phyloP scores from a whole-genome alignment of 2,329 filamentous ascomycete genomes.

The Aspergillus sp. region DNA sequence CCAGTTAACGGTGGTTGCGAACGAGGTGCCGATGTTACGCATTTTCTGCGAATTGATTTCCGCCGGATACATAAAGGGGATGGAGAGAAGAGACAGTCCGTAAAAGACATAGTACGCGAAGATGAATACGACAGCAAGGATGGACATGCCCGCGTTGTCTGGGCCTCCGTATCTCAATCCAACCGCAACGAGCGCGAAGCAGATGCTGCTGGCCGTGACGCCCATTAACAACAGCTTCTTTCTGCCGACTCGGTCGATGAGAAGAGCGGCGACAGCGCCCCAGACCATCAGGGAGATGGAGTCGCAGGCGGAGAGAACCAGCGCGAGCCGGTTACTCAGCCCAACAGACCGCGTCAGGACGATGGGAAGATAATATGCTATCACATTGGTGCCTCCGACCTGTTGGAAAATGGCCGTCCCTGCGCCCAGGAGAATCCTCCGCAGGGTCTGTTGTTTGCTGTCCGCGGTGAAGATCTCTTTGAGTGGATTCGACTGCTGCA shows the following conservation, averaged over 20 bases:
- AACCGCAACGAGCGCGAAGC: slow-evolving; percentile 41
- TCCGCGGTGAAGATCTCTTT: slow-evolving; percentile 6
- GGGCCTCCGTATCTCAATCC: slow-evolving; percentile 34
- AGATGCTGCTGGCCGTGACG: slow-evolving; percentile 41
- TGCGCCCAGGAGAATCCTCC: slow-evolving; percentile 39
- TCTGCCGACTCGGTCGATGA: slow-evolving; percentile 43
- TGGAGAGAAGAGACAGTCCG: slow-evolving; percentile 9
- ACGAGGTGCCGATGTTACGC: slow-evolving; percentile 9
- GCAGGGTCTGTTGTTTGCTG: slow-evolving; percentile 19
- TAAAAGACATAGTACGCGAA: slow-evolving; percentile 16
- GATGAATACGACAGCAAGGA: slow-evolving; percentile 41
- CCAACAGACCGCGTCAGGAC: slow-evolving; percentile 11
- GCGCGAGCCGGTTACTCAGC: slow-evolving; percentile 7
- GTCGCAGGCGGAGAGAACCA: slow-evolving; percentile 12
- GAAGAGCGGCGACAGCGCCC: slow-evolving; percentile 32
- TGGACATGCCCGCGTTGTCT: slow-evolving; percentile 34
- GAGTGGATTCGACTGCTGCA: slow-evolving; percentile 1
- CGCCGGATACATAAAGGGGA: slow-evolving; percentile 14
- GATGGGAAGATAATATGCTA: slow-evolving; percentile 15
- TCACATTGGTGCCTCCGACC: slow-evolving; percentile 17
- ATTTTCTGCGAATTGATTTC: slow-evolving; percentile 16
- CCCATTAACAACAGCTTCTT: slow-evolving; percentile 42
- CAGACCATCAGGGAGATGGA: slow-evolving; percentile 11
- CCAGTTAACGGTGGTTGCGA: slow-evolving; percentile 11
- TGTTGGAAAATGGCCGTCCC: slow-evolving; percentile 27